These are phyloP conservation scores for Lecanicillium sp. DNA, from an alignment of 2,329 filamentous ascomycete genomes.

Conservation along the genomic window DNA sequence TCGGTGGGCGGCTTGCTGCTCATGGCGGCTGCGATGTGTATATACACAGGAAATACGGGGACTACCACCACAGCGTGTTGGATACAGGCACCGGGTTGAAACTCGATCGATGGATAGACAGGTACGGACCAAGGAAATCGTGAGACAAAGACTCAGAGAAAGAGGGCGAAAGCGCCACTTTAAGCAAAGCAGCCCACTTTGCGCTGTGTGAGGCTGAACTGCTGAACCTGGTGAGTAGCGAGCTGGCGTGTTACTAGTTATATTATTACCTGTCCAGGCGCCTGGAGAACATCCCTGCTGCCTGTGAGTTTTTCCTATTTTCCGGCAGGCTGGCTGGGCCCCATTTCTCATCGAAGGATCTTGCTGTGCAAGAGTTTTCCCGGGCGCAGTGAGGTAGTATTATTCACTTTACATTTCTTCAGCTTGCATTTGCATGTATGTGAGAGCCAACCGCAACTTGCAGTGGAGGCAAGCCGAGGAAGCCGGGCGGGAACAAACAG, in stretches of 20 bases:
- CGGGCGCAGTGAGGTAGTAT: too few species aligned
- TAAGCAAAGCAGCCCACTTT: constrained; percentile 8
- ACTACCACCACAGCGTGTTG: neutral
- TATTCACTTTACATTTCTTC: too few species aligned
- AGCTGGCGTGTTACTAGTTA: constrained; percentile 3
- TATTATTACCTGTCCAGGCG: neutral
- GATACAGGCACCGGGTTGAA: neutral
- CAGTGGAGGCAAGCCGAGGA: neutral
- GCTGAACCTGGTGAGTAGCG: constrained; percentile 10
- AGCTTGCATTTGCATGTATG: too few species aligned
- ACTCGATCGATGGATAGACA: neutral
- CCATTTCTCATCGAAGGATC: too few species aligned
- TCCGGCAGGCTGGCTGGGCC: too few species aligned
- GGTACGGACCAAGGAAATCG: neutral
- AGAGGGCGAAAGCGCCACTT: constrained; percentile 10
- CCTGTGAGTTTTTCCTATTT: constrained; percentile 1
- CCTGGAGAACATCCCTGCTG: neutral
- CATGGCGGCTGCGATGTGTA: neutral
- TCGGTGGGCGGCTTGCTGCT: constrained; percentile 3
- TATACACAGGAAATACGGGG: neutral
- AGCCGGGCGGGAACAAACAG: neutral
- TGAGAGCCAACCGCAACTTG: too few species aligned
- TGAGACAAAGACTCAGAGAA: neutral
- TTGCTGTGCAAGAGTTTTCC: too few species aligned
- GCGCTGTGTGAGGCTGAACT: constrained; percentile 11